Base-by-base conservation (phyloP, 805 yeast genomes). In the Soucietia sequanensis region DNA sequence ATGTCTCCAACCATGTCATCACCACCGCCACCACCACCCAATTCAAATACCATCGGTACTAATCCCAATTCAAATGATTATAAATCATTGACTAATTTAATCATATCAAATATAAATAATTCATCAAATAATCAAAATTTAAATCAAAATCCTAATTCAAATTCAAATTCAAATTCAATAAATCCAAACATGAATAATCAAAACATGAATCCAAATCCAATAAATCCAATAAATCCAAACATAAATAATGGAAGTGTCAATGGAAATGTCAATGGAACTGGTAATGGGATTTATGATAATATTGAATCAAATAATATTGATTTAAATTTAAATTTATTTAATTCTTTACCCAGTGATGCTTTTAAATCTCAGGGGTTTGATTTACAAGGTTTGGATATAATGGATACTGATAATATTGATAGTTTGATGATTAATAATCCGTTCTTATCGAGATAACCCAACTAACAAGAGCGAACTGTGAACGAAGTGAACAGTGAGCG, bases 331-430 rank as follows among this genome's bases (percentile, higher is more conserved):
- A n/a, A 14, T 17, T n/a, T 27, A 8, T 27, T 27, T 6, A 31
- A 23, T 5, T 27, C 46, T 4, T 33, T 42, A 13, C 47, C 50
- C 7, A 36, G 42, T 15, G 46, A 41, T 23, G 50, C 43, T 4
- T 38, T 45, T 25, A 38, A 34, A 17, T 9, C 19, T 10, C 9
- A 15, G 6, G 18, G 16, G 14, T 24, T 24, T 19, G 16, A 27
- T 19, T 26, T 27, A 7, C 34, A 32, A 17, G 44, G 31, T 6
- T 30, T 43, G 19, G 41, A 38, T 18, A 41, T 45, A 8, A 41
- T 45, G 37, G 42, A 41, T 24, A 34, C 39, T 11, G 45, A 35
- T n/a, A 43, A 37, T 24, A 28, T 36, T 14, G 50, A 45, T 13
- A 26, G 32, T 19, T 29, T 41, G 16, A 16, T 41, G n/a, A 28